A percentile compares a stretch with the other conserved stretches of the same genome.
Evolutionary conservation across 2,329 filamentous ascomycete genomes (phyloP).

Genomic region (Microsporum audouinii): DNA sequence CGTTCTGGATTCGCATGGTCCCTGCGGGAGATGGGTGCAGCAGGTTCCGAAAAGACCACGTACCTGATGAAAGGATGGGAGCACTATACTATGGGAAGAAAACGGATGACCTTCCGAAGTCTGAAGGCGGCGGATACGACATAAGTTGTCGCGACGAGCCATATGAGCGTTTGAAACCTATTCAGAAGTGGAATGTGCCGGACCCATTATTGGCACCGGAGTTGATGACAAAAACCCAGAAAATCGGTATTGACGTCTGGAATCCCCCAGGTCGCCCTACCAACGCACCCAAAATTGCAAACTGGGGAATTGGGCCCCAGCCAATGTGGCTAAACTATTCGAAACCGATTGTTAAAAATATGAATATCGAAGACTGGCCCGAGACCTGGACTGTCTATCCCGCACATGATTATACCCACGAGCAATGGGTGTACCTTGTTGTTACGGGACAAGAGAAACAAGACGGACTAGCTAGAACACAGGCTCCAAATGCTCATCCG

Average conservation of each 20-base stretch:
- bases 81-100: slow-evolving; percentile 35
- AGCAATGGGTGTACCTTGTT: slow-evolving; percentile 12
- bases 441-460: slow-evolving; percentile 7
- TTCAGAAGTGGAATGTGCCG: slow-evolving; percentile 10
- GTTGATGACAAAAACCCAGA: slow-evolving; percentile 1
- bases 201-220: slow-evolving; percentile 4
- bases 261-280: slow-evolving; percentile 6
- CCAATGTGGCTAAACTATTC: slow-evolving; percentile 13
- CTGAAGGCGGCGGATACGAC: slow-evolving; percentile 14
- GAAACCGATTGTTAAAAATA: slow-evolving; percentile 10
- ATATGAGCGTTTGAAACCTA: slow-evolving; percentile 7
- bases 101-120: slow-evolving; percentile 13
- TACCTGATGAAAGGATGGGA: slow-evolving; percentile 37
- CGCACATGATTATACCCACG: slow-evolving; percentile 6
- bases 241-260: slow-evolving; percentile 7
- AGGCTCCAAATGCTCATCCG: slow-evolving; percentile 9
- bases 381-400: slow-evolving; percentile 11
- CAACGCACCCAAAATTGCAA: slow-evolving; percentile 4
- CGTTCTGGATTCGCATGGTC: slow-evolving; percentile 36
- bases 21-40: slow-evolving; percentile 34
- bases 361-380: slow-evolving; percentile 6
- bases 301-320: slow-evolving; percentile 8
- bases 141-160: slow-evolving; percentile 21
- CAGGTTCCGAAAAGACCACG: slow-evolving; percentile 24
- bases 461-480: not conserved